Conservation (phyloP, 139 green algal species). For the Ostreobium quekettii region DNA sequence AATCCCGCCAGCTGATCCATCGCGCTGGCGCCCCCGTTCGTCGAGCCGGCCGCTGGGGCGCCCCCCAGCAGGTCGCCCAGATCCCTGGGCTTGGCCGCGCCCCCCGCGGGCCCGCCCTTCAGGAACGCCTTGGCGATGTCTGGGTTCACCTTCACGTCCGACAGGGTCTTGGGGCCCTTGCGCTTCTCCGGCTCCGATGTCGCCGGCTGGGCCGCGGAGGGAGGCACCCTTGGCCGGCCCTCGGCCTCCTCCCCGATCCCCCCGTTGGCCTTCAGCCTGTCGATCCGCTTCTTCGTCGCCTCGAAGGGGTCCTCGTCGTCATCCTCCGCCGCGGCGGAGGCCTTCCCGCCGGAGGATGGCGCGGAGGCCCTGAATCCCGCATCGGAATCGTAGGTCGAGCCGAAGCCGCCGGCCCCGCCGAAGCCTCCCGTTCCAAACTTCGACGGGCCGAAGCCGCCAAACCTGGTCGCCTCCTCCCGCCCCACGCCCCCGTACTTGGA, state of each 20-base stretch:
- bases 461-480: background rate
- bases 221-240: slow-evolving; percentile 10
- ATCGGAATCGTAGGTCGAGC: background rate
- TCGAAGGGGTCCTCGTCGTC: slow-evolving; percentile 47
- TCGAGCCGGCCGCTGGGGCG: background rate
- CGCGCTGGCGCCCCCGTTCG: background rate
- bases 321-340: no score
- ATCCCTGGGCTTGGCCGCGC: background rate
- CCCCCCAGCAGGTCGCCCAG: background rate
- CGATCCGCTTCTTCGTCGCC: slow-evolving; percentile 60
- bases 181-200: slow-evolving; percentile 17
- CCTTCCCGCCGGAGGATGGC: background rate
- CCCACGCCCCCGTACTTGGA: slow-evolving; percentile 2
- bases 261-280: slow-evolving; percentile 42
- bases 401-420: background rate
- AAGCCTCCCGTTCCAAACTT: background rate
- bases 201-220: background rate
- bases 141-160: slow-evolving; percentile 63
- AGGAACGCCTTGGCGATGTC: slow-evolving; percentile 60
- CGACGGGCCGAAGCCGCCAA: background rate
- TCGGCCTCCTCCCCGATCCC: background rate
- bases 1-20: slow-evolving; percentile 44
- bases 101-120: slow-evolving; percentile 1
- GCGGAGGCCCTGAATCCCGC: background rate
- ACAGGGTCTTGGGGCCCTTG: slow-evolving; percentile 57